A percentile compares a stretch with the other conserved stretches of the same genome.
These are phyloP conservation scores for Ailanthus altissimus DNA, from an alignment of 345 rosid genomes.

Conservation along the genomic window DNA sequence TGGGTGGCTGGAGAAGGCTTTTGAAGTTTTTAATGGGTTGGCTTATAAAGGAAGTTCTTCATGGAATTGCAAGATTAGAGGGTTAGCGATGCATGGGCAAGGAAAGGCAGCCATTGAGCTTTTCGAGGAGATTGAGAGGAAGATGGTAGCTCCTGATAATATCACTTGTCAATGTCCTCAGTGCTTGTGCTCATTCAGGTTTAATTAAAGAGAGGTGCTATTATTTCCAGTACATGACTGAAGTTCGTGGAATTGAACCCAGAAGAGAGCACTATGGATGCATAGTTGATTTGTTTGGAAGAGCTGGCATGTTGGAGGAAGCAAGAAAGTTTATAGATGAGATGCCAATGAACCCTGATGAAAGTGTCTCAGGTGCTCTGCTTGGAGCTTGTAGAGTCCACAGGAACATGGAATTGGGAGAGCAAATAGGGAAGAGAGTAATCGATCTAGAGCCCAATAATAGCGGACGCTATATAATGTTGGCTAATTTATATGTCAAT, in stretches of 20 bases:
- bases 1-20: constrained; percentile 48
- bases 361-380: constrained; percentile 38
- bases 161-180: constrained; percentile 41
- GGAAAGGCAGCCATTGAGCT: constrained; percentile 40
- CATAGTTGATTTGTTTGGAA: constrained; percentile 50
- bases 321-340: constrained; percentile 33
- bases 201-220: constrained; percentile 36
- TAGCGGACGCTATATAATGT: constrained; percentile 44
- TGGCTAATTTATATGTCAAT: constrained; percentile 44
- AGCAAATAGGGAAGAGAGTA: constrained; percentile 37
- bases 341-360: constrained; percentile 44
- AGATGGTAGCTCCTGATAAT: constrained; percentile 33
- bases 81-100: constrained; percentile 42
- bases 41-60: constrained; percentile 33
- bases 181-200: constrained; percentile 51
- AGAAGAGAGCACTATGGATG: constrained; percentile 40
- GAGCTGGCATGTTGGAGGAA: constrained; percentile 46
- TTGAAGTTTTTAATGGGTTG: constrained; percentile 32
- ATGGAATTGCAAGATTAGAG: constrained; percentile 53
- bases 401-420: constrained; percentile 39
- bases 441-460: constrained; percentile 46
- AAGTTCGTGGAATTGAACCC: constrained; percentile 32
- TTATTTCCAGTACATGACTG: constrained; percentile 36
- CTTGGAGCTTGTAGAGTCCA: constrained; percentile 47
- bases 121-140: constrained; percentile 40